These are phyloP conservation scores for Bipolaris gigantea DNA, from an alignment of 2,329 filamentous ascomycete species.

Conservation along the genomic window DNA sequence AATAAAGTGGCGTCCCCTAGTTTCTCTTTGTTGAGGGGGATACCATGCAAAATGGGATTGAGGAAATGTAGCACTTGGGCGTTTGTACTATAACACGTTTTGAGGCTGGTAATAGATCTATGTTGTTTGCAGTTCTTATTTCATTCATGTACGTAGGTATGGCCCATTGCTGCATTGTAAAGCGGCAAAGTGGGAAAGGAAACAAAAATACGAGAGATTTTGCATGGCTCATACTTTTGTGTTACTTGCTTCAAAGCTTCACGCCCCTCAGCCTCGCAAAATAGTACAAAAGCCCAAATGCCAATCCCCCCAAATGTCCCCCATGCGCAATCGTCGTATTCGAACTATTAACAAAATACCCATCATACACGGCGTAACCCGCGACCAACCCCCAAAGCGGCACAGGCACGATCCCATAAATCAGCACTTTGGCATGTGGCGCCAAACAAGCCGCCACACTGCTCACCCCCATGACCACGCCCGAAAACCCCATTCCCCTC, in stretches of 20 bases:
- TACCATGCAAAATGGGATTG: neutral
- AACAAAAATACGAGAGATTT: too few species aligned
- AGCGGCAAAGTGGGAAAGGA: neutral
- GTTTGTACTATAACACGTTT: neutral
- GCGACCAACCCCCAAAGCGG: conserved; percentile 46
- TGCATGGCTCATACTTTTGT: neutral
- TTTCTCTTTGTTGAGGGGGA: neutral
- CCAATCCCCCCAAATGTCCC: conserved; percentile 51
- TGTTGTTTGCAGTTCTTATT: neutral
- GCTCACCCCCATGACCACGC: conserved; percentile 47
- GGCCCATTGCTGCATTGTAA: neutral
- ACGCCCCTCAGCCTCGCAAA: conserved; percentile 23
- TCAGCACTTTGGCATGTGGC: conserved; percentile 36
- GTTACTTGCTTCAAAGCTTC: conserved; percentile 1
- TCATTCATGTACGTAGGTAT: neutral
- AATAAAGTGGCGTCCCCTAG: neutral
- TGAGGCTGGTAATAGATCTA: conserved; percentile 4
- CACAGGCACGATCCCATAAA: conserved; percentile 46
- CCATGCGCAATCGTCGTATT: conserved; percentile 43
- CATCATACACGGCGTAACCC: conserved; percentile 45
- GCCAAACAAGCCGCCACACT: conserved; percentile 45
- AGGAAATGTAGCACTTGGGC: neutral
- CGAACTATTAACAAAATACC: conserved; percentile 41
- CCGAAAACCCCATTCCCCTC: conserved; percentile 42
- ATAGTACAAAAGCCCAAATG: conserved; percentile 45